Evolutionary conservation across 2,329 filamentous ascomycete species (phyloP).

Genomic region (Fusarium lateritium): DNA sequence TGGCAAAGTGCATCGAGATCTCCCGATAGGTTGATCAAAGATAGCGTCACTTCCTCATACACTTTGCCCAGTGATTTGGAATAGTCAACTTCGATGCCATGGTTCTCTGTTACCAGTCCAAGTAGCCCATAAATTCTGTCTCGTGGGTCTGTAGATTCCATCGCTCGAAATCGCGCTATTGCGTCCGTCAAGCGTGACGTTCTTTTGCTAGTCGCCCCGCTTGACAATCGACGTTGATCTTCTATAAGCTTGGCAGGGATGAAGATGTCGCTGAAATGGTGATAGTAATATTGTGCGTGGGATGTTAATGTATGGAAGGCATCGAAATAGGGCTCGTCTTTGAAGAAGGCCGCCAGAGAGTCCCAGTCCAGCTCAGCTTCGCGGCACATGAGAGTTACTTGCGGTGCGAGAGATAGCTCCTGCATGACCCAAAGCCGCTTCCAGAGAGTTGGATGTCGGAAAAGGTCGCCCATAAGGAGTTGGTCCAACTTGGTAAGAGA

Average conservation of each 20-base stretch:
- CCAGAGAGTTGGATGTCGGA: slow-evolving; percentile 1
- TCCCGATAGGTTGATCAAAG: slow-evolving; percentile 14
- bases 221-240: slow-evolving; percentile 11
- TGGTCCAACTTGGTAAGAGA: rapidly evolving
- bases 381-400: slow-evolving; percentile 8
- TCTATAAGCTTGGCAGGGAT: slow-evolving; percentile 16
- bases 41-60: background rate
- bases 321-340: slow-evolving; percentile 32
- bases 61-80: background rate
- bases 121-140: slow-evolving; percentile 27
- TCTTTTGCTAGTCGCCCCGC: rapidly evolving
- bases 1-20: slow-evolving; percentile 36
- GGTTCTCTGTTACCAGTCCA: slow-evolving; percentile 17
- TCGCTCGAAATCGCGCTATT: slow-evolving; percentile 1
- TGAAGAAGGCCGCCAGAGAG: slow-evolving; percentile 1
- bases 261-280: slow-evolving; percentile 2
- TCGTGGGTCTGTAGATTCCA: slow-evolving; percentile 15
- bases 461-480: background rate
- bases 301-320: slow-evolving; percentile 13
- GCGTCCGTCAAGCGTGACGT: slow-evolving; percentile 19
- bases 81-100: slow-evolving; percentile 25
- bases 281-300: background rate
- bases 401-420: slow-evolving; percentile 23
- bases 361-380: slow-evolving; percentile 16
- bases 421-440: slow-evolving; percentile 30